Evolutionary conservation across 192 early-diverging fungal species (phyloP), one percentile per base, ranked within the genome.

Genomic region (Podila verticillata): DNA sequence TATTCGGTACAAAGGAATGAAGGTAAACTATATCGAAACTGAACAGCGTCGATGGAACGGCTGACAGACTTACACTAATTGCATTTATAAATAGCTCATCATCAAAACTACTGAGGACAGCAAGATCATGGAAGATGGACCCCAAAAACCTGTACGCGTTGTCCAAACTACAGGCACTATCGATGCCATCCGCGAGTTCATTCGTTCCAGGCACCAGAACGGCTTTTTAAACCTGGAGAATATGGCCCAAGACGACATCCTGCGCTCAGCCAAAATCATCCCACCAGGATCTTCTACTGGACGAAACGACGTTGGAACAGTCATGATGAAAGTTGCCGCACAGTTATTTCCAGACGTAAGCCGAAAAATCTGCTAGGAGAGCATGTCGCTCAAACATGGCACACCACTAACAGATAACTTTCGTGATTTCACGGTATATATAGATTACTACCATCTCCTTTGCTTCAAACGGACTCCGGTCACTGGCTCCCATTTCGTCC

Each of bases 401-500:
- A 5, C 10, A 9, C 8, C 44, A 26, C 17, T 63, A 24, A 24
- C n/a, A 10, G 24, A 29, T 44, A 15, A 39, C 44, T 22, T 10
- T 5, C 1, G 6, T 61, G 59, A 19, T 35, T 30, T 61, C 34
- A 57, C 4, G 24, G 24, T 65, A 9, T 2, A 15, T 49, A 36
- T 73, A 87, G 86, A 68, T 66, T 7, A 57, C 59, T 3, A 82
- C 84, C 0, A 80, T 87, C 30, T 87, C 86, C 12, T 68, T 85
- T 24, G 75, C 82, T 6, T 57, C 65, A 19, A 85, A 85, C 32
- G 51, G 69, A 22, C 58, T 85, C n/a, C 69, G 66, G 20, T 74
- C 67, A 2, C 59, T 82, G 2, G 20, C 65, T 8, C 71, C 84
- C 8, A 57, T 87, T 8, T 26, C 63, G 12, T 35, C 68, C 48